Evolutionary conservation across 345 rosid genomes (phyloP).

Genomic region (Gynandropsis gynandra): DNA sequence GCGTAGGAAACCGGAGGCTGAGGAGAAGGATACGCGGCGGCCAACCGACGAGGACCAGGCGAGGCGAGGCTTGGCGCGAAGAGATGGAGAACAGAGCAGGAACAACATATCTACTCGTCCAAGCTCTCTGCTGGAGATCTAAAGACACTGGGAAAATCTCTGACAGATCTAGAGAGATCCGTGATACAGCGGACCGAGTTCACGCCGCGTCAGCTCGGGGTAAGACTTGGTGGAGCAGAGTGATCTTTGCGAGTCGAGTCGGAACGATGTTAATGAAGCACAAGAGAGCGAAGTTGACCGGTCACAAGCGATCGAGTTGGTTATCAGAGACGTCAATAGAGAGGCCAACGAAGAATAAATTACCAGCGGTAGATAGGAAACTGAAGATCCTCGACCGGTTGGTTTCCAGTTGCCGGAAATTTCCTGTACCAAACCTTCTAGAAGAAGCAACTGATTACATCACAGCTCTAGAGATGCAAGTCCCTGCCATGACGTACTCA

Average conservation of each 20-base stretch:
- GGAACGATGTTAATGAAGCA: constrained; percentile 35
- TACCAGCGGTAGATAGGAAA: constrained; percentile 50
- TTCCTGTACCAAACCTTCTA: constrained; percentile 44
- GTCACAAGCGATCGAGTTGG: no score
- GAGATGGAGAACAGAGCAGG: constrained; percentile 54
- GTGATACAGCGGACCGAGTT: constrained; percentile 54
- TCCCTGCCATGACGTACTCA: constrained; percentile 77
- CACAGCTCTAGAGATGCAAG: constrained; percentile 93
- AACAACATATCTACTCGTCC: constrained; percentile 58
- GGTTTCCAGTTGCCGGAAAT: constrained; percentile 84
- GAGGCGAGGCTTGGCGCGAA: constrained; percentile 1
- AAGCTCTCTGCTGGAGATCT: constrained; percentile 43
- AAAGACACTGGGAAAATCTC: constrained; percentile 29
- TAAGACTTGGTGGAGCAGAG: constrained; percentile 62
- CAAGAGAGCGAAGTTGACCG: constrained; percentile 39
- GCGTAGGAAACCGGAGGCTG: constrained; percentile 37
- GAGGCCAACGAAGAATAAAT: constrained; percentile 18
- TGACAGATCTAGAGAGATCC: constrained; percentile 30
- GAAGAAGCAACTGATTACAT: constrained; percentile 82
- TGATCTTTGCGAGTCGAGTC: constrained; percentile 45
- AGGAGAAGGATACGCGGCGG: no score
- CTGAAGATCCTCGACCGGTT: constrained; percentile 48
- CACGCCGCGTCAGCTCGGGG: constrained; percentile 60
- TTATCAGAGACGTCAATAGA: constrained; percentile 11
- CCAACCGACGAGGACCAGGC: constrained; percentile 17